A percentile compares a stretch with the other conserved stretches of the same genome.
Conservation (phyloP, 768 basidiomycete genomes). For the Erythrobasidium yunnanense region DNA sequence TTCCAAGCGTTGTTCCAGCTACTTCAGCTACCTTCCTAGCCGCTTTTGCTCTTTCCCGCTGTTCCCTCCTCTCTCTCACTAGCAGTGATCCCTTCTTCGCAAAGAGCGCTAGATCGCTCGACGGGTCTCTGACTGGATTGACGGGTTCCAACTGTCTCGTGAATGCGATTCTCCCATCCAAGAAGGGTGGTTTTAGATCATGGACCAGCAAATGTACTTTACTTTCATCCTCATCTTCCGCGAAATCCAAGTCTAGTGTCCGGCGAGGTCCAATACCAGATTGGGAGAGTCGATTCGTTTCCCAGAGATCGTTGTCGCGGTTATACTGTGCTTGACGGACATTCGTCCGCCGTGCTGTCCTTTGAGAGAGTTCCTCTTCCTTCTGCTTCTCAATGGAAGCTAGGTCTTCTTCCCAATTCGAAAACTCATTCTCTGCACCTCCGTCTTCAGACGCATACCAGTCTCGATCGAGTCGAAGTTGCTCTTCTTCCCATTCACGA, state of each 20-base stretch:
- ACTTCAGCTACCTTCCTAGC: constrained; percentile 87
- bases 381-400: constrained; percentile 33
- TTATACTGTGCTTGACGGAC: constrained; percentile 96
- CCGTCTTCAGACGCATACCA: constrained; percentile 87
- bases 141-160: constrained; percentile 95
- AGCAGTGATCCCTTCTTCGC: constrained; percentile 91
- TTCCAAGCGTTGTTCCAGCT: constrained; percentile 87
- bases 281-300: constrained; percentile 91
- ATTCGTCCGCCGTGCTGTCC: constrained; percentile 61
- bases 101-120: constrained; percentile 90
- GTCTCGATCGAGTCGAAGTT: constrained; percentile 76
- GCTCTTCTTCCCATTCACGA: constrained; percentile 93
- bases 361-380: constrained; percentile 40
- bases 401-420: constrained; percentile 69
- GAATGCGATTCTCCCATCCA: constrained; percentile 89
- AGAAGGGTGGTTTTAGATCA: constrained; percentile 91
- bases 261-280: constrained; percentile 73
- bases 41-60: constrained; percentile 74
- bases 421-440: constrained; percentile 82
- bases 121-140: constrained; percentile 85
- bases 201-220: constrained; percentile 91
- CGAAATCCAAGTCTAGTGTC: constrained; percentile 61
- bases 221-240: constrained; percentile 82
- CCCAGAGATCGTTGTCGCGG: constrained; percentile 97
- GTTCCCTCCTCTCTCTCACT: constrained; percentile 90